Evolutionary conservation across 768 basidiomycete species (phyloP).

Genomic region (Tulasnella sp.): DNA sequence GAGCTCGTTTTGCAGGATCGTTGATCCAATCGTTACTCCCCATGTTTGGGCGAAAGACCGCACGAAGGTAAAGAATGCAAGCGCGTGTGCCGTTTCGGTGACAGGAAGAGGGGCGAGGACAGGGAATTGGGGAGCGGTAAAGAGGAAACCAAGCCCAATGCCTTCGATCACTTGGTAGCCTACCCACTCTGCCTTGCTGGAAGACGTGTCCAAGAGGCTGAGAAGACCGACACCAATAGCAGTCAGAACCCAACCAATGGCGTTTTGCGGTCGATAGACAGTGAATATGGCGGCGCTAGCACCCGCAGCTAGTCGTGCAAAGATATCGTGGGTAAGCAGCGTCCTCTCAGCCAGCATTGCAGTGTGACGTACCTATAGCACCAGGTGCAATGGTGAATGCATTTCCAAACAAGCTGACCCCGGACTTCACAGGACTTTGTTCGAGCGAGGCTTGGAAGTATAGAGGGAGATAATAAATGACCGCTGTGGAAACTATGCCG

Average conservation of each 20-base stretch:
- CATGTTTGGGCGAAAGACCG: conserved; percentile 27
- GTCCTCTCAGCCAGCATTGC: neutral
- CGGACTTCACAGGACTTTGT: conserved; percentile 34
- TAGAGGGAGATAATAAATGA: conserved; percentile 26
- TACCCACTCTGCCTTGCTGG: conserved; percentile 11
- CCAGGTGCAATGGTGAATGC: conserved; percentile 36
- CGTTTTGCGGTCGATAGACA: conserved; percentile 36
- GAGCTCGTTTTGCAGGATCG: conserved; percentile 48
- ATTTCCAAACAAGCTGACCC: conserved; percentile 35
- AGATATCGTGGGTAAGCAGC: neutral
- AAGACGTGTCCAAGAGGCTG: conserved; percentile 12
- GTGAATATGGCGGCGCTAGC: conserved; percentile 32
- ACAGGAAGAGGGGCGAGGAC: conserved; percentile 28
- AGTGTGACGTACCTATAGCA: conserved; percentile 28
- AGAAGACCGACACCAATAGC: conserved; percentile 36
- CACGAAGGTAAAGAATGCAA: conserved; percentile 26
- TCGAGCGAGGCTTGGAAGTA: conserved; percentile 35
- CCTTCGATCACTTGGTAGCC: conserved; percentile 17
- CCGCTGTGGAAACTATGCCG: conserved; percentile 3
- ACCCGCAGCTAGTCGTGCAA: conserved; percentile 29
- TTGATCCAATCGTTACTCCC: conserved; percentile 39
- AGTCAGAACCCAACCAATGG: conserved; percentile 33
- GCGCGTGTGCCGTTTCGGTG: conserved; percentile 23
- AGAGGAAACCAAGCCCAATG: conserved; percentile 18
- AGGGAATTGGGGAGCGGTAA: conserved; percentile 26